Evolutionary conservation across 2,329 filamentous ascomycete genomes (phyloP).

Genomic region (Talaromyces sp.): DNA sequence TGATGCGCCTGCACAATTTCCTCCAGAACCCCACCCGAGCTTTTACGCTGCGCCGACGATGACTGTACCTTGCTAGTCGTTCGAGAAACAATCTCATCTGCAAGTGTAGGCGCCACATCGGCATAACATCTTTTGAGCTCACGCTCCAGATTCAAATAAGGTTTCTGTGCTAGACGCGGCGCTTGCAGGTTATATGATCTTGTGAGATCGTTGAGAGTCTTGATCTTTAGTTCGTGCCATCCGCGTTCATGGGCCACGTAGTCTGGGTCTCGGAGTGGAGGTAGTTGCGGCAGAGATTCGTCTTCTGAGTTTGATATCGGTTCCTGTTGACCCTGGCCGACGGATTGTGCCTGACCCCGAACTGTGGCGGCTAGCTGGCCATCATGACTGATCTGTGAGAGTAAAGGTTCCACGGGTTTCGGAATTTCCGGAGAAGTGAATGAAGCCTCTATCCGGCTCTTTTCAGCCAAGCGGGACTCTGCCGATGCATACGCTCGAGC

Average conservation of each 20-base stretch:
- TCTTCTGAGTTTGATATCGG: slow-evolving; percentile 7
- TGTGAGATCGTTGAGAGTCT: slow-evolving; percentile 70
- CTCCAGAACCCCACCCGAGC: slow-evolving; percentile 27
- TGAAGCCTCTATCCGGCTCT: slow-evolving; percentile 19
- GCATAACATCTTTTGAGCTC: slow-evolving; percentile 78
- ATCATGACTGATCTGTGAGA: slow-evolving; percentile 20
- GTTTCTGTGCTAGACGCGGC: slow-evolving; percentile 84
- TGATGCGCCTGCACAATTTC: slow-evolving; percentile 46
- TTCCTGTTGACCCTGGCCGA: background rate
- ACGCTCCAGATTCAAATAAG: slow-evolving; percentile 77
- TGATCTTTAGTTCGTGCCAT: slow-evolving; percentile 71
- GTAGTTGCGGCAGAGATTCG: slow-evolving; percentile 34
- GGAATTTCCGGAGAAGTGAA: slow-evolving; percentile 11
- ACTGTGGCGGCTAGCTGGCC: slow-evolving; percentile 16
- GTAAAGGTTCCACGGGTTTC: background rate
- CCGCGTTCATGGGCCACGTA: slow-evolving; percentile 69
- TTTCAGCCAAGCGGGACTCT: slow-evolving; percentile 47
- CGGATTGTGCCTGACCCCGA: background rate
- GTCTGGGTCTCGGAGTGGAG: slow-evolving; percentile 68
- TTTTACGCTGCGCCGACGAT: slow-evolving; percentile 20
- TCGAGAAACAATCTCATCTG: slow-evolving; percentile 65
- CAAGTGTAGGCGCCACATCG: slow-evolving; percentile 73
- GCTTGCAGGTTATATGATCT: slow-evolving; percentile 94
- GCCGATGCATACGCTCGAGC: slow-evolving; percentile 71
- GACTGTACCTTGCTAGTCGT: slow-evolving; percentile 46